phyloP scores from a whole-genome alignment of 2,329 filamentous ascomycete species.

The Proliferodiscus dingleyae region DNA sequence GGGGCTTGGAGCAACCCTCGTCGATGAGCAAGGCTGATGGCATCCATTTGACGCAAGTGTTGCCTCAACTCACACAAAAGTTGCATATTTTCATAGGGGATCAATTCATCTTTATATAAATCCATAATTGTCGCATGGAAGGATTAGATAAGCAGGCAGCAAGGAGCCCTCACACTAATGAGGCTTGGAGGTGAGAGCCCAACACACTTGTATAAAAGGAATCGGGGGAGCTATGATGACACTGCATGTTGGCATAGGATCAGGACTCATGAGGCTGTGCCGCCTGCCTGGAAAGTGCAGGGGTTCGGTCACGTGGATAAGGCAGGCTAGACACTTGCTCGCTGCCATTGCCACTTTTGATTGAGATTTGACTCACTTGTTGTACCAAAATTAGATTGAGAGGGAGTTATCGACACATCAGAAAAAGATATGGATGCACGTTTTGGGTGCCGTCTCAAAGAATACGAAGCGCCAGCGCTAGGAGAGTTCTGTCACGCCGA shows the following conservation, averaged over 20 bases:
- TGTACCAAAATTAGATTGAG: background rate
- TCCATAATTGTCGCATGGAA: background rate
- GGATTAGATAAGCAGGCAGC: slow-evolving; percentile 7
- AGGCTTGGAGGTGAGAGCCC: slow-evolving; percentile 6
- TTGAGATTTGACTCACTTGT: slow-evolving; percentile 1
- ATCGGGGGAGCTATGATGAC: no score
- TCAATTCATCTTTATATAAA: slow-evolving; percentile 10
- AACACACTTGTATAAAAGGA: slow-evolving; percentile 3
- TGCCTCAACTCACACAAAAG: background rate
- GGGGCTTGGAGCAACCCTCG: background rate
- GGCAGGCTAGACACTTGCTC: background rate
- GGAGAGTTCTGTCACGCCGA: no score
- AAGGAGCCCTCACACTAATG: slow-evolving; percentile 3
- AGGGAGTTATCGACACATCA: background rate
- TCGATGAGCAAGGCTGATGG: background rate
- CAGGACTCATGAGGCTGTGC: slow-evolving; percentile 3
- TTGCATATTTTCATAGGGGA: slow-evolving; percentile 1
- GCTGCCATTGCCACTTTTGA: background rate
- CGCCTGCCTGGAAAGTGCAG: background rate
- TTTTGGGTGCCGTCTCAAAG: no score
- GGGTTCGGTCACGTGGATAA: slow-evolving; percentile 1
- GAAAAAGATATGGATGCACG: no score
- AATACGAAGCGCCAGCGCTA: no score
- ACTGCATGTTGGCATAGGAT: background rate
- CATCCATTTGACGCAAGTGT: background rate